Evolutionary conservation across 352 stramenopile genomes (phyloP).

Genomic region (Pelagophyceae sp.): DNA sequence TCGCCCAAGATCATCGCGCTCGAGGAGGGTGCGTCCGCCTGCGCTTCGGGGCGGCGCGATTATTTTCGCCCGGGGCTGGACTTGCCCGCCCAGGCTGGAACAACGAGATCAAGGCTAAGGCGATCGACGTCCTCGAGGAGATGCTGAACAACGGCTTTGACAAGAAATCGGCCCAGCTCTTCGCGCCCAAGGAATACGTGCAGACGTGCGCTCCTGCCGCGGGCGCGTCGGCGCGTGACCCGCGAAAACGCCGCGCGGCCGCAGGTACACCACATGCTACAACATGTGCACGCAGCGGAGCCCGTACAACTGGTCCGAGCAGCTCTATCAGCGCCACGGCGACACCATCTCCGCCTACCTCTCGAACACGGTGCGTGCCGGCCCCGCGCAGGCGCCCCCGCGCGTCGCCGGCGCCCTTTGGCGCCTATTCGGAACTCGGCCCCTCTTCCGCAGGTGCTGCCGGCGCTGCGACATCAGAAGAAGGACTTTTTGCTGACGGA

Average conservation of each 20-base stretch:
- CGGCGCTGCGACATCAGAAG: slow-evolving; percentile 62
- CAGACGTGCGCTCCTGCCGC: slow-evolving; percentile 23
- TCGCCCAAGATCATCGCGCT: slow-evolving; percentile 45
- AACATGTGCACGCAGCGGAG: slow-evolving; percentile 99
- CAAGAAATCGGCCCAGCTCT: slow-evolving; percentile 50
- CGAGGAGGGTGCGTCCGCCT: slow-evolving; percentile 36
- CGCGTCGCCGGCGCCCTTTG: neutral
- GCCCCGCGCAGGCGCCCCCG: slow-evolving; percentile 49
- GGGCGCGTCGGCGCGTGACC: neutral
- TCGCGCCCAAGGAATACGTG: slow-evolving; percentile 64
- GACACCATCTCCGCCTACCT: slow-evolving; percentile 69
- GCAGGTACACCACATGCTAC: slow-evolving; percentile 72
- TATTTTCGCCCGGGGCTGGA: neutral
- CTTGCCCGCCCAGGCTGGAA: slow-evolving; percentile 46
- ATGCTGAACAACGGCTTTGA: slow-evolving; percentile 58
- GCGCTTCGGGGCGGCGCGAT: neutral
- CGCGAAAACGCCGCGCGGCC: slow-evolving; percentile 5
- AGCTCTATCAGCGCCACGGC: slow-evolving; percentile 94
- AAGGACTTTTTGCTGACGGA: slow-evolving; percentile 92
- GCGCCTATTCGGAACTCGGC: too few species aligned
- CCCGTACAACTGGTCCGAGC: slow-evolving; percentile 96
- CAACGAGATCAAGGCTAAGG: slow-evolving; percentile 68
- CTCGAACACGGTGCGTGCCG: slow-evolving; percentile 60
- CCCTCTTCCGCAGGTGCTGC: slow-evolving; percentile 1
- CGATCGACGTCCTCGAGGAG: slow-evolving; percentile 64